Percentiles rank a stretch among this genome's conserved stretches.
phyloP scores from a whole-genome alignment of 331 rosid genomes.

The Malus hybrid region DNA sequence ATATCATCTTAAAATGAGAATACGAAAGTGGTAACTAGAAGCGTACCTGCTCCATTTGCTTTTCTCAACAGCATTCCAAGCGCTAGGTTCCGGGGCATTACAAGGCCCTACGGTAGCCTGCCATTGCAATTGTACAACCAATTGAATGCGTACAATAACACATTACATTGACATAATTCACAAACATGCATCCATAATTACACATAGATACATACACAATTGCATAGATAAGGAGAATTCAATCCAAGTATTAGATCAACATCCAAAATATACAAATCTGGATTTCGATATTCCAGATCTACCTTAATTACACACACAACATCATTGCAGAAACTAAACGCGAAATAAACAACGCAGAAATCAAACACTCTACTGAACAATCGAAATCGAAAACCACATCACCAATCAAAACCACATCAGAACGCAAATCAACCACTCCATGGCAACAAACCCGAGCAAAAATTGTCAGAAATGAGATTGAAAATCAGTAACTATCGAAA shows the following conservation, averaged over 20 bases:
- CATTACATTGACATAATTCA: not conserved
- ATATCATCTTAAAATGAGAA: not conserved
- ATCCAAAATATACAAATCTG: not conserved
- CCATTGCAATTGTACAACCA: constrained; percentile 13
- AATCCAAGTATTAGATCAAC: constrained; percentile 5
- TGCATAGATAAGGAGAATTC: not conserved
- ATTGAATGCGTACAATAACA: not conserved
- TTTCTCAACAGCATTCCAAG: constrained; percentile 90
- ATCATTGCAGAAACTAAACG: not conserved
- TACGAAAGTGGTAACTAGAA: constrained; percentile 2
- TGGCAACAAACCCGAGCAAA: not conserved
- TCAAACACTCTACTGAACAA: not conserved
- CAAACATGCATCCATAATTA: not conserved
- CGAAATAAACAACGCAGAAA: not conserved
- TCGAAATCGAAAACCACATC: too few species aligned
- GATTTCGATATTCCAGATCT: constrained; percentile 36
- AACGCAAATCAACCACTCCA: not conserved
- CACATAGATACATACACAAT: not conserved
- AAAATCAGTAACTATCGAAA: not conserved
- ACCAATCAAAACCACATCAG: not conserved
- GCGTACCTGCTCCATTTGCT: constrained; percentile 96
- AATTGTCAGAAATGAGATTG: not conserved
- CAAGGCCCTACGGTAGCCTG: constrained; percentile 92
- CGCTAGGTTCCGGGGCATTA: constrained; percentile 70
- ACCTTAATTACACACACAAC: not conserved